Evolutionary conservation across 2,329 filamentous ascomycete genomes (phyloP), one percentile per base, ranked within the genome.

Genomic region (Albophoma yamanashiensis): DNA sequence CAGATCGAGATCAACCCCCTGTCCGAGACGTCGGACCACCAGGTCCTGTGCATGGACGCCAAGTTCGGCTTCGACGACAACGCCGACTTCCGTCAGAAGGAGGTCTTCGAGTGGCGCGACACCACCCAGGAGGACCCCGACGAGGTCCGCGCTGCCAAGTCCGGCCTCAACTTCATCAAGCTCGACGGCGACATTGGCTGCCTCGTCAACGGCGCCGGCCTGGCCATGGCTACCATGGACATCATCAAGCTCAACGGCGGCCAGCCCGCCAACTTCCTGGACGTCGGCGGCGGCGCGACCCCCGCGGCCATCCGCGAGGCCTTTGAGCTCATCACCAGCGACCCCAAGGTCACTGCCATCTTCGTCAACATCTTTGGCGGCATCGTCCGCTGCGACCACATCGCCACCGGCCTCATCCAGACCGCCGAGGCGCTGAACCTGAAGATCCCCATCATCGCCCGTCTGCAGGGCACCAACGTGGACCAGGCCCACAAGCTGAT

Each of bases 341-440:
- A 99, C 77, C 87, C 92, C 73, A 97, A 97, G 84, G 94, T 99
- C 67, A 93, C 92, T 58, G 94, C 94, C 71, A 94, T 99, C 80
- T 99, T 99, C 70, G 94, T 99, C 82, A 99, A 99, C 86, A 99
- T 99, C 77, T 99, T 99, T 74, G 94, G 94, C 74, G 94, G 94
- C 79, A 99, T 99, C 69, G 94, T 99, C 68, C 87, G 94, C 71
- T 99, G 94, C 75, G 94, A 99, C 75, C 92, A 91, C 71, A 99
- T 99, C 74, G 94, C 94, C 67, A 89, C 92, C 78, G 94, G 94
- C 72, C 83, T 99, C 69, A 96, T 99, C 81, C 88, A 91, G 75
- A 96, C 96, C 61, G 94, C 94, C 64, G 85, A 96, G 81, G 86
- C 86, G 71, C 92, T 99, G 83, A 92, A 96, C 82, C 86, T 99